Percentiles rank a stretch among this genome's conserved stretches.
Evolutionary conservation across 2,329 filamentous ascomycete species (phyloP).

Genomic region (Fusarium redolens): DNA sequence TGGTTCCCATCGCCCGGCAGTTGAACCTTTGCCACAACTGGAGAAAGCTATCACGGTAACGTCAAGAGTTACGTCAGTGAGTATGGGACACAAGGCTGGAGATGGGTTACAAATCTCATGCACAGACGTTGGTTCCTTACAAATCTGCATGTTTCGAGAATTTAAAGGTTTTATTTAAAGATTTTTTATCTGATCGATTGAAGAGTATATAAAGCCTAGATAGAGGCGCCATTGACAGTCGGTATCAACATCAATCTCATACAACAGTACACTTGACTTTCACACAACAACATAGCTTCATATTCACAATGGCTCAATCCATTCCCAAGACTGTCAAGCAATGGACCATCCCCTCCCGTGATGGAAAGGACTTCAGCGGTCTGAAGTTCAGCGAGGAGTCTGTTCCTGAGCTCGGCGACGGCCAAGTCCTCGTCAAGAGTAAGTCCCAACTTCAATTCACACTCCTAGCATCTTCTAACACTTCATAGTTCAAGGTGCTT

Average conservation of each 20-base stretch:
- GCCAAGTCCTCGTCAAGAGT: constrained; percentile 76
- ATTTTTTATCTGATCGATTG: background rate
- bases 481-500: constrained; percentile 58
- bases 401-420: constrained; percentile 72
- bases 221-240: background rate
- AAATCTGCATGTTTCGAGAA: constrained; percentile 20
- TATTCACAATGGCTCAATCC: constrained; percentile 39
- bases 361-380: constrained; percentile 65
- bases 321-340: constrained; percentile 60
- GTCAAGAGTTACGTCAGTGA: constrained; percentile 36
- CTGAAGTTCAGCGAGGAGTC: constrained; percentile 66
- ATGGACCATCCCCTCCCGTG: constrained; percentile 62
- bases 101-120: constrained; percentile 31
- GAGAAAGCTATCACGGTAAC: constrained; percentile 8
- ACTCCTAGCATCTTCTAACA: constrained; percentile 7
- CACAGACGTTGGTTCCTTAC: constrained; percentile 21
- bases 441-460: constrained; percentile 15
- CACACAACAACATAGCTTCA: background rate
- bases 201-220: constrained; percentile 13
- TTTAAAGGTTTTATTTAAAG: background rate
- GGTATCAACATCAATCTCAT: background rate
- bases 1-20: constrained; percentile 17
- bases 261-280: background rate
- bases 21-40: constrained; percentile 11
- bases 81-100: background rate